Conservation (phyloP, 1,139 yeast species). For the Saccharomyces hybrid region DNA sequence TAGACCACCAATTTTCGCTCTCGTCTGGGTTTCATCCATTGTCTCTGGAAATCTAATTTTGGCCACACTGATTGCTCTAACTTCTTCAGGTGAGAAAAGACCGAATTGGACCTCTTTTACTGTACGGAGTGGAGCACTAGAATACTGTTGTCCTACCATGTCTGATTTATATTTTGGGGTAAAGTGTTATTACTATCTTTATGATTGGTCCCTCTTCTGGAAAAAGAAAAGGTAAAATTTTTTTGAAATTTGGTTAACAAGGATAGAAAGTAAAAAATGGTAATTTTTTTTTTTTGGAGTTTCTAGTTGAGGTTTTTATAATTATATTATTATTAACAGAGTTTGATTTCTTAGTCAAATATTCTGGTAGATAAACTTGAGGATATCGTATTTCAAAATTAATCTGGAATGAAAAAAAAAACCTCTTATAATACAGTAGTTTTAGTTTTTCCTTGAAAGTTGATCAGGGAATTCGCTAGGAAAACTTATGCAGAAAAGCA, state of each 20-base stretch:
- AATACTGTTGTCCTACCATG: conserved; percentile 67
- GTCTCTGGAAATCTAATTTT: conserved; percentile 97
- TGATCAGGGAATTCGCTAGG: background rate
- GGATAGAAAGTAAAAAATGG: background rate
- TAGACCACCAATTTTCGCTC: conserved; percentile 93
- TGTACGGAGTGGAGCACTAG: conserved; percentile 95
- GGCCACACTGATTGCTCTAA: conserved; percentile 93
- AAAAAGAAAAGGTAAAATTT: background rate
- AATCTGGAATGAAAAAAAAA: background rate
- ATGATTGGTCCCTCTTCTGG: background rate
- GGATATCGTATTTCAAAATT: background rate
- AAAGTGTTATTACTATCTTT: conserved; percentile 1
- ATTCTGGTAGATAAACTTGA: background rate
- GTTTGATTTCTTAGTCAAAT: background rate
- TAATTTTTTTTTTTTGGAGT: background rate
- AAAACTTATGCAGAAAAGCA: background rate
- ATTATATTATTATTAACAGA: background rate
- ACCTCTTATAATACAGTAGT: background rate
- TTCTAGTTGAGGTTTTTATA: background rate
- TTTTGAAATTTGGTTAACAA: background rate
- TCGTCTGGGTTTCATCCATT: conserved; percentile 93
- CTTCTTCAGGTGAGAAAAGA: conserved; percentile 93
- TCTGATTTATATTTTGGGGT: background rate
- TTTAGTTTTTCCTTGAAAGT: conserved; percentile 4
- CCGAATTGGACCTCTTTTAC: conserved; percentile 99